Conservation (phyloP, 2,329 filamentous ascomycete genomes). For the Aspergillus arachidicola region DNA sequence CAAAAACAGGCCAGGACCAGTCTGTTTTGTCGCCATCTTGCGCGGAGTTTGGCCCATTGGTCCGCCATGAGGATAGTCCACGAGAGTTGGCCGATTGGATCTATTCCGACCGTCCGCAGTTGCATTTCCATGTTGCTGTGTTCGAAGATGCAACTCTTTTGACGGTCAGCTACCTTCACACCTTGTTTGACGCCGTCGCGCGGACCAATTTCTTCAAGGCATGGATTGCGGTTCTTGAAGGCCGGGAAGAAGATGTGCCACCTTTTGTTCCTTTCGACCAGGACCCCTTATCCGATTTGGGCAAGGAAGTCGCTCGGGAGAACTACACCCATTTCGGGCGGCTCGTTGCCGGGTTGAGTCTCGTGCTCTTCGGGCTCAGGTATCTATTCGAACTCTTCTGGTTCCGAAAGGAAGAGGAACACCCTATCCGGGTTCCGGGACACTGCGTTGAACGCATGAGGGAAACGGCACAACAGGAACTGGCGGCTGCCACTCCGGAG, state of each 20-base stretch:
- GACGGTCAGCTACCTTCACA: constrained; percentile 51
- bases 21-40: constrained; percentile 1
- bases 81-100: constrained; percentile 44
- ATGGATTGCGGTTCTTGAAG: constrained; percentile 52
- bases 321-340: background rate
- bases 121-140: constrained; percentile 51
- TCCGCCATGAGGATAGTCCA: constrained; percentile 28
- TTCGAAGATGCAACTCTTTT: constrained; percentile 56
- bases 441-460: background rate
- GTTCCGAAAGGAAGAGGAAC: constrained; percentile 7
- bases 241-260: constrained; percentile 45
- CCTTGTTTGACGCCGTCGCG: constrained; percentile 52
- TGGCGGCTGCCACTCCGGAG: background rate
- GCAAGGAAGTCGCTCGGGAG: constrained; percentile 6
- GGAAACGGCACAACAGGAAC: background rate
- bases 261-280: constrained; percentile 37
- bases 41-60: constrained; percentile 6
- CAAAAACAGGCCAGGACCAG: constrained; percentile 41
- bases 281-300: constrained; percentile 39
- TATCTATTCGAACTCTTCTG: constrained; percentile 39
- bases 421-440: constrained; percentile 33
- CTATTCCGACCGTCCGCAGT: constrained; percentile 46
- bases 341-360: background rate
- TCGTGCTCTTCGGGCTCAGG: constrained; percentile 31
- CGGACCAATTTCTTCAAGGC: constrained; percentile 45